Evolutionary conservation across 2,329 filamentous ascomycete species (phyloP).

Genomic region (Elsinoe necatrix): DNA sequence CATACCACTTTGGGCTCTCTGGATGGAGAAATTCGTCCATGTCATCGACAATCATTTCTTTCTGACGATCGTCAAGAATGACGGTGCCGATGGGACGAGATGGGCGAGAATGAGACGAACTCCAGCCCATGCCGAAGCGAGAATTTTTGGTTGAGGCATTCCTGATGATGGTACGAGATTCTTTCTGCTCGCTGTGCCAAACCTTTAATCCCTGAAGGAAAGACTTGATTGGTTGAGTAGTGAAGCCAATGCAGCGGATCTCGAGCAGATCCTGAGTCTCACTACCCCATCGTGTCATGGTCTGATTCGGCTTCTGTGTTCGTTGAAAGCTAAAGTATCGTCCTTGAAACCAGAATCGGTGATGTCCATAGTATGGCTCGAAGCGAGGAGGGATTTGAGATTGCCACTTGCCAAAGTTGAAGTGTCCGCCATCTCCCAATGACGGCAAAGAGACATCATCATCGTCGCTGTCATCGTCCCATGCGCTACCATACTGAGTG

Average conservation of each 20-base stretch:
- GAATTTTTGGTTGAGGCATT: slow-evolving; percentile 38
- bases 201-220: slow-evolving; percentile 39
- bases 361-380: slow-evolving; percentile 41
- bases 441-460: slow-evolving; percentile 22
- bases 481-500: slow-evolving; percentile 31
- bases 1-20: slow-evolving; percentile 67
- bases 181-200: slow-evolving; percentile 36
- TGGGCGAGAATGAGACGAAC: slow-evolving; percentile 45
- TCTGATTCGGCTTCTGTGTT: slow-evolving; percentile 27
- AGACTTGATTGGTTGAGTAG: slow-evolving; percentile 41
- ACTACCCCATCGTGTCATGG: slow-evolving; percentile 22
- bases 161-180: slow-evolving; percentile 39
- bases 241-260: slow-evolving; percentile 41
- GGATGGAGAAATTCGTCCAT: slow-evolving; percentile 73
- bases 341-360: slow-evolving; percentile 38
- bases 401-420: slow-evolving; percentile 44
- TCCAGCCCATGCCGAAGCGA: slow-evolving; percentile 33
- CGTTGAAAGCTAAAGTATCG: slow-evolving; percentile 37
- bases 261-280: slow-evolving; percentile 36
- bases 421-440: slow-evolving; percentile 35
- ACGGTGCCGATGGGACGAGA: slow-evolving; percentile 67
- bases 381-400: slow-evolving; percentile 41
- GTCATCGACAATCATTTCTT: slow-evolving; percentile 57
- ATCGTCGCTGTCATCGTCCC: slow-evolving; percentile 29
- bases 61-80: slow-evolving; percentile 59